A percentile compares a stretch with the other conserved stretches of the same genome.
phyloP scores from a whole-genome alignment of 164 flowering plant species.

The Euptelea pleiosperma region DNA sequence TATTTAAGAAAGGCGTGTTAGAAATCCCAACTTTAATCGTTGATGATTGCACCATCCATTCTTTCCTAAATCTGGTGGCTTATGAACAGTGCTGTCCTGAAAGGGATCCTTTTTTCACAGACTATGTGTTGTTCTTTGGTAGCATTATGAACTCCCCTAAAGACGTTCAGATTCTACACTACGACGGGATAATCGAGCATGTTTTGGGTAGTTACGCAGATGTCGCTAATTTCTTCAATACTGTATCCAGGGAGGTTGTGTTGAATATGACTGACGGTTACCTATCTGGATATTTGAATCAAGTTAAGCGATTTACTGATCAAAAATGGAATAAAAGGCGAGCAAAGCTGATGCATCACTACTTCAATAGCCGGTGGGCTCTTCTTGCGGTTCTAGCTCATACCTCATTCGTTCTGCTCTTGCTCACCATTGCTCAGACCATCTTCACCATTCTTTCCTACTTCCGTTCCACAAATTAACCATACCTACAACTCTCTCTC shows the following conservation, averaged over 20 bases:
- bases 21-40: slow-evolving; percentile 23
- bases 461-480: slow-evolving; percentile 1
- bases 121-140: slow-evolving; percentile 21
- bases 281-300: slow-evolving; percentile 7
- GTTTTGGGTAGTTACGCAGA: slow-evolving; percentile 23
- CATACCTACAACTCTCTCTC: no score
- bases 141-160: slow-evolving; percentile 14
- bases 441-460: slow-evolving; percentile 7
- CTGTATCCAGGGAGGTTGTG: slow-evolving; percentile 15
- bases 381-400: slow-evolving; percentile 21
- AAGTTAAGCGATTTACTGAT: not conserved
- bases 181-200: slow-evolving; percentile 19
- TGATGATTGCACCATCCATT: slow-evolving; percentile 18
- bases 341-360: slow-evolving; percentile 19
- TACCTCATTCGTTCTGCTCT: slow-evolving; percentile 12
- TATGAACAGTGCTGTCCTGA: slow-evolving; percentile 24
- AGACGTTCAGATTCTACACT: slow-evolving; percentile 26
- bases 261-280: slow-evolving; percentile 15
- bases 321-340: slow-evolving; percentile 18
- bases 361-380: slow-evolving; percentile 28
- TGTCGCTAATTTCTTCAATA: slow-evolving; percentile 22
- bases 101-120: slow-evolving; percentile 14
- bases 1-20: slow-evolving; percentile 10
- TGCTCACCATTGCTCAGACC: slow-evolving; percentile 20
- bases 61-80: slow-evolving; percentile 25